Conservation (phyloP, 345 rosid species). For the Ricinus communis region DNA sequence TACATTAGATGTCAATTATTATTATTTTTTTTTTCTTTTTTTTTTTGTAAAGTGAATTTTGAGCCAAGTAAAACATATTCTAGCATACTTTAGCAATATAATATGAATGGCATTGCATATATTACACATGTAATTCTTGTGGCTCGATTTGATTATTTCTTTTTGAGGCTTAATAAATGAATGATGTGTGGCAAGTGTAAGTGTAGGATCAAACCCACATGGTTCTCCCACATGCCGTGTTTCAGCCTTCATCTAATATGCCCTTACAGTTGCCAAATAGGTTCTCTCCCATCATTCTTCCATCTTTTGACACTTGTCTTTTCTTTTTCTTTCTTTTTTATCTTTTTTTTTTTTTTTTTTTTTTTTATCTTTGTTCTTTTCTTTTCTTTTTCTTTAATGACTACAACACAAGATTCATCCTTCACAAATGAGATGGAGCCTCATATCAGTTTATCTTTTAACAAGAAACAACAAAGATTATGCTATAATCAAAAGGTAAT, state of each 20-base stretch:
- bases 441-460: not conserved
- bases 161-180: not conserved
- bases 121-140: not conserved
- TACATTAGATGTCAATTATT: too few relatives aligned
- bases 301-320: not conserved
- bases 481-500: not conserved
- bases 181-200: not conserved
- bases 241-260: not conserved
- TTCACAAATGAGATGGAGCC: not conserved
- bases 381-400: not conserved
- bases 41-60: too few relatives aligned
- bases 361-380: too few relatives aligned
- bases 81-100: too few relatives aligned
- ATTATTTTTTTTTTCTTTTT: too few relatives aligned
- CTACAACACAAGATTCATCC: not conserved
- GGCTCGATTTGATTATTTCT: not conserved
- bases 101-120: too few relatives aligned
- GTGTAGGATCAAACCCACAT: not conserved
- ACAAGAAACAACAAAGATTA: not conserved
- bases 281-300: not conserved
- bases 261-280: not conserved
- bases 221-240: slow-evolving; percentile 11
- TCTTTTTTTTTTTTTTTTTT: too few relatives aligned
- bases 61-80: too few relatives aligned
- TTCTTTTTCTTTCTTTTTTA: too few relatives aligned